Percentiles rank a stretch among this genome's conserved stretches.
phyloP scores from a whole-genome alignment of 2,329 filamentous ascomycete genomes.

The Pseudogymnoascus sp. region DNA sequence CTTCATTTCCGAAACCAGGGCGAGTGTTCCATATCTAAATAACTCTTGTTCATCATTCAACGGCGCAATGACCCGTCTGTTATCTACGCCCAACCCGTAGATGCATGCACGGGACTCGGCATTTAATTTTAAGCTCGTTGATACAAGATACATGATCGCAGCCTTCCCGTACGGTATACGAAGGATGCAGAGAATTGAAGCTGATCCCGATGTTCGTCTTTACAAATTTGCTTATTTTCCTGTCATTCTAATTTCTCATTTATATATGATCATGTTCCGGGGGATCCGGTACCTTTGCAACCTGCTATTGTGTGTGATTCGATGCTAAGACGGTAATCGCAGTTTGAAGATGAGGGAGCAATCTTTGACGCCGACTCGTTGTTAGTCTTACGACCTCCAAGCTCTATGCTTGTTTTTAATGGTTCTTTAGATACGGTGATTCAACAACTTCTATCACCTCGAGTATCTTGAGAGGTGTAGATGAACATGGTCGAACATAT shows the following conservation, averaged over 20 bases:
- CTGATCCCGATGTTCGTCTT: neutral
- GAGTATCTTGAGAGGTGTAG: constrained; percentile 18
- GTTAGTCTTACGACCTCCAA: neutral
- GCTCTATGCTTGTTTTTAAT: neutral
- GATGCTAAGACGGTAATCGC: neutral
- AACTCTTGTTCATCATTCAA: neutral
- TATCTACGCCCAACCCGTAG: neutral
- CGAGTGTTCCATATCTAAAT: neutral
- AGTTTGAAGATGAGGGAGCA: neutral
- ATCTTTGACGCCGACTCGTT: neutral
- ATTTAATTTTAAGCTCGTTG: neutral
- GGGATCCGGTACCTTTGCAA: neutral
- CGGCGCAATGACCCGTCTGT: neutral
- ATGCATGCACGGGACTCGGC: neutral
- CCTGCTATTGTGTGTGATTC: neutral
- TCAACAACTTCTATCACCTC: constrained; percentile 16
- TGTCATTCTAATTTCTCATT: neutral
- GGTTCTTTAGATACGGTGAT: neutral
- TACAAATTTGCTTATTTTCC: neutral
- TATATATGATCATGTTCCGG: neutral
- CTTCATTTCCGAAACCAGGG: neutral
- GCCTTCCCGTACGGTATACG: neutral
- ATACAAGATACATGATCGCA: neutral
- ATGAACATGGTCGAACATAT: constrained; percentile 24
- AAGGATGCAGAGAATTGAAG: neutral